Evolutionary conservation across 768 basidiomycete genomes (phyloP), one percentile per base, ranked within the genome.

Genomic region (Fomitopsis serialis): DNA sequence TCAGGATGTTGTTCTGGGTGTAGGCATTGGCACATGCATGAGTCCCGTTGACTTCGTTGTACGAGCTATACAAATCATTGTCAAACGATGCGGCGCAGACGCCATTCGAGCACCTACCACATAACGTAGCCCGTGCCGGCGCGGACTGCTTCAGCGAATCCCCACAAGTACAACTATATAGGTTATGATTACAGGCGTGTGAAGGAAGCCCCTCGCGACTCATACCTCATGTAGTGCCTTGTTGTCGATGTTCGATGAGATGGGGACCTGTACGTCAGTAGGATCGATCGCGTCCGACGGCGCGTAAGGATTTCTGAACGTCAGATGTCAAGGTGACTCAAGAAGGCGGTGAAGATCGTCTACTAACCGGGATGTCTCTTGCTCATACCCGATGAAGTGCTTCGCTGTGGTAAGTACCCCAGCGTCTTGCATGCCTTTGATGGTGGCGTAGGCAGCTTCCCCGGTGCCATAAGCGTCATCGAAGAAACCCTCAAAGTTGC

Each of bases 351-450:
- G n/a, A n/a, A n/a, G n/a, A n/a, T n/a, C n/a, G n/a, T n/a, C n/a
- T n/a, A n/a, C 3, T 23, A 34, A 24, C 25, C 23, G 5, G 11
- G 32, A 42, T 7, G 24, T 12, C 17, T n/a, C 3, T 4, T 25
- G 48, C 13, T 36, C 62, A 59, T 65, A 62, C 54, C 62, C 62
- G 56, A 91, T 77, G 48, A 78, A 80, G 67, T 93, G 92, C 66
- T 94, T 93, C 5, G 89, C 89, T 52, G 86, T 89, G 0, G 91
- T 89, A 61, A 91, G 89, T 0, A 92, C 88, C 32, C 93, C 92
- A 8, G 69, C 76, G 19, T 74, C 67, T 63, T 96, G 93, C 69
- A 95, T 70, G 17, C 93, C 93, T 13, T 85, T 70, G 52, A 95
- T 80, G 0, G 92, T 94, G 66, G 92, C 87, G 53, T 80, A 86